Evolutionary conservation across 495 filamentous ascomycete genomes (phyloP).

Genomic region (Trichoderma orchidacearum): DNA sequence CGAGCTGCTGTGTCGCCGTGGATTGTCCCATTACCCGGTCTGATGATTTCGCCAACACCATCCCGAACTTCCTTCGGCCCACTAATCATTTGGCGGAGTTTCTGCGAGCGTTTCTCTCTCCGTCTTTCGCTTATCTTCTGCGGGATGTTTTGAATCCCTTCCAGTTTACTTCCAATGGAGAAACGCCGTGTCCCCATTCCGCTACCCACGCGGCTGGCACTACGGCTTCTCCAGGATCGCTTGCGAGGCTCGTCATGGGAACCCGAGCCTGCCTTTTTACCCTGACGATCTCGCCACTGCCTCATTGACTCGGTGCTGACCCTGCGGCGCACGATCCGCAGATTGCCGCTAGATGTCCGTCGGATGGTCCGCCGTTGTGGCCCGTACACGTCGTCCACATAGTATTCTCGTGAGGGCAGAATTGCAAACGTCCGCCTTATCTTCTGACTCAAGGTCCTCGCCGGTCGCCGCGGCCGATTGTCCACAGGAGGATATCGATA

Average conservation of each 20-base stretch:
- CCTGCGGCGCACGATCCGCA: slow-evolving; percentile 34
- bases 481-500: slow-evolving; percentile 25
- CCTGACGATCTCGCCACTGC: slow-evolving; percentile 6
- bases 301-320: slow-evolving; percentile 24
- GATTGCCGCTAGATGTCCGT: slow-evolving; percentile 32
- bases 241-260: slow-evolving; percentile 11
- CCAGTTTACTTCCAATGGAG: slow-evolving; percentile 21
- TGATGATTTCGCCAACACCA: slow-evolving; percentile 38
- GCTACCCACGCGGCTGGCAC: neutral
- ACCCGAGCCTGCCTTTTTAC: slow-evolving; percentile 17
- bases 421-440: slow-evolving; percentile 39
- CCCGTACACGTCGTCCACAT: slow-evolving; percentile 19
- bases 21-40: neutral
- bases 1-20: neutral
- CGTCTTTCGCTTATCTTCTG: slow-evolving; percentile 45
- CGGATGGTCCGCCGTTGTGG: slow-evolving; percentile 34
- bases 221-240: slow-evolving; percentile 10
- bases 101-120: slow-evolving; percentile 50
- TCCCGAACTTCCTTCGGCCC: slow-evolving; percentile 33
- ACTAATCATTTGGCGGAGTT: slow-evolving; percentile 54
- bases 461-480: slow-evolving; percentile 27
- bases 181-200: slow-evolving; percentile 6
- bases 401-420: slow-evolving; percentile 25
- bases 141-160: slow-evolving; percentile 33
- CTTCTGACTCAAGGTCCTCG: slow-evolving; percentile 34